Conservation (phyloP, 1,139 yeast species). For the Zygosaccharomyces sapae region DNA sequence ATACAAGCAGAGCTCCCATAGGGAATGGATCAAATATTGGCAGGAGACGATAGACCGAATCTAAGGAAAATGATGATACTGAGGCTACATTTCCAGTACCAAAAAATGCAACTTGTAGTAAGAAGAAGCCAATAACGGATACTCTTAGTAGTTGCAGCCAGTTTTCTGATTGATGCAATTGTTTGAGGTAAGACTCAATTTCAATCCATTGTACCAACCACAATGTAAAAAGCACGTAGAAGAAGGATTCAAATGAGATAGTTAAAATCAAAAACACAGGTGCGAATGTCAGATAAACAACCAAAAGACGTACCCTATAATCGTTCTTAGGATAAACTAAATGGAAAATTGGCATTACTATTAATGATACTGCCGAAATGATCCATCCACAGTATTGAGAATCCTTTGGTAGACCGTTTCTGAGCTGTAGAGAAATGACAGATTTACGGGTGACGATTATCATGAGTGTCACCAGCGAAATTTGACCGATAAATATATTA, state of each 20-base stretch:
- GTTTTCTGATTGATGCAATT: conserved; percentile 34
- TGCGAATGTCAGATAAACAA: conserved; percentile 75
- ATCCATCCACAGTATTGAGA: conserved; percentile 81
- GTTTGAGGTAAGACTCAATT: conserved; percentile 53
- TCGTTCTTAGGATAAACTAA: conserved; percentile 56
- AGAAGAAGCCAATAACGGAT: conserved; percentile 80
- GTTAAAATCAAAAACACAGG: conserved; percentile 87
- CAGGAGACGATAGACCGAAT: conserved; percentile 80
- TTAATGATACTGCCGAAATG: conserved; percentile 53
- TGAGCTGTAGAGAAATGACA: conserved; percentile 64
- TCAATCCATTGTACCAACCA: conserved; percentile 78
- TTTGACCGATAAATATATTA: conserved; percentile 51
- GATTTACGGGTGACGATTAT: conserved; percentile 67
- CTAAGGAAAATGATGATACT: conserved; percentile 88
- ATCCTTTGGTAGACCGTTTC: conserved; percentile 72
- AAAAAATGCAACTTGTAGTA: conserved; percentile 86
- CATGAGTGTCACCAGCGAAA: conserved; percentile 54
- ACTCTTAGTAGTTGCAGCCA: conserved; percentile 73
- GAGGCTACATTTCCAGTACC: conserved; percentile 97
- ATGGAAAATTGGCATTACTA: conserved; percentile 63
- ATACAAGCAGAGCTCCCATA: conserved; percentile 88
- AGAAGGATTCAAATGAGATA: conserved; percentile 84
- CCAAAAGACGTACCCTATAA: conserved; percentile 67
- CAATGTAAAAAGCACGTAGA: conserved; percentile 73
- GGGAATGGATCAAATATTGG: conserved; percentile 95